Evolutionary conservation across 129 eudicot species (phyloP), one percentile per base, ranked within the genome.

Genomic region (Calendula officinalis): DNA sequence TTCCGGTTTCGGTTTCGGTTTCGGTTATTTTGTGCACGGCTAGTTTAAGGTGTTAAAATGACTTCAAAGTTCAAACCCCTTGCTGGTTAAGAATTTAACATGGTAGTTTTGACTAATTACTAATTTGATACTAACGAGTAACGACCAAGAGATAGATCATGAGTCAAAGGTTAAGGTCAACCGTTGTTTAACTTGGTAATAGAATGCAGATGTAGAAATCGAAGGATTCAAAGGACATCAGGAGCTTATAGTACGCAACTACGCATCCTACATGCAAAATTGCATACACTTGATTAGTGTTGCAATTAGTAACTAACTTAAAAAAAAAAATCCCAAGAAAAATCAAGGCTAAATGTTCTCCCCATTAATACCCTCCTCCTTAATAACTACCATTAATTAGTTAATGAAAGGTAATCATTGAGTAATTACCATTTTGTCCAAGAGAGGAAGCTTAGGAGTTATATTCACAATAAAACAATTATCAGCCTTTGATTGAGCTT

Each of bases 381-480:
- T 30, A 74, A 34, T 74, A 74, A 74, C 15, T 66, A 74, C 67
- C 54, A 35, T 61, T 47, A 62, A 27, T 3, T 30, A 50, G 14
- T 69, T 33, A 72, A 62, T 74, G 55, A 50, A 48, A 57, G 40
- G 36, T 54, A 13, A 73, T 38, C 30, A 60, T 50, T 30, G 62
- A 74, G 66, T 74, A 67, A 56, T 48, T 73, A 44, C 41, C 54
- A 66, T 38, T 57, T 66, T 57, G 61, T 62, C 60, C 39, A 56
- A 56, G 68, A 60, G 68, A 56, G 75, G 86, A 71, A 80, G 83
- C 51, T 74, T 62, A 68, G 81, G 79, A 68, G 86, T 80, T 84
- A 67, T 75, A 75, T 22, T 64, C 71, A 67, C 13, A 63, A 22
- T 22, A 22, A 22, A 49, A 38, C n/a, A 38, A 77, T 8, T 50